Percentiles rank a stretch among this genome's conserved stretches.
phyloP scores from a whole-genome alignment of 768 basidiomycete genomes.

The Podaxis sp. region DNA sequence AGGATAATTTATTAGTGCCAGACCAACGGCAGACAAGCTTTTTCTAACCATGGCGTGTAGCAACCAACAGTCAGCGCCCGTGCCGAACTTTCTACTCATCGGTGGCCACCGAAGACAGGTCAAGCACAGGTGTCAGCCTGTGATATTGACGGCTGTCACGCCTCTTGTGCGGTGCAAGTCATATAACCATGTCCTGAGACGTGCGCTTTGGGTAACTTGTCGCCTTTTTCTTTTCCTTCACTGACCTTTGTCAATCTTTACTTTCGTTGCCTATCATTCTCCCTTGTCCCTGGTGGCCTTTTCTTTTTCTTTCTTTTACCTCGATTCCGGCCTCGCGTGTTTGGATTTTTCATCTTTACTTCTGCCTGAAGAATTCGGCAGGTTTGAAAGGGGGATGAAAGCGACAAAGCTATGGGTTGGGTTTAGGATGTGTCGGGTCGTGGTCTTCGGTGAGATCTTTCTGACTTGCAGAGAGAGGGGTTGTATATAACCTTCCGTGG shows the following conservation, averaged over 20 bases:
- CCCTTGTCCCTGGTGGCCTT: slow-evolving; percentile 19
- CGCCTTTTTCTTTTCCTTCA: slow-evolving; percentile 10
- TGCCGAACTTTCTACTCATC: neutral
- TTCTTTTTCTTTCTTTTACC: slow-evolving; percentile 14
- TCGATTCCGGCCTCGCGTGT: slow-evolving; percentile 11
- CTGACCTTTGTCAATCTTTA: slow-evolving; percentile 17
- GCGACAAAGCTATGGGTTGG: slow-evolving; percentile 19
- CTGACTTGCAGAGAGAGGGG: neutral
- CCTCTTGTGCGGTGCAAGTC: neutral
- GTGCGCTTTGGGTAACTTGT: slow-evolving; percentile 19
- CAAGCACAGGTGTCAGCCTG: neutral
- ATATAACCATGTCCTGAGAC: neutral
- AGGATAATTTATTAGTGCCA: neutral
- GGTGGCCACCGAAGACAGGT: neutral
- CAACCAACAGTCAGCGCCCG: slow-evolving; percentile 7
- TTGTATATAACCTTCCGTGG: neutral
- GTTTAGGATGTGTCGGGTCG: slow-evolving; percentile 28
- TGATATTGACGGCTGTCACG: neutral
- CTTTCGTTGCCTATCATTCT: slow-evolving; percentile 26
- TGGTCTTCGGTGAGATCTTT: slow-evolving; percentile 28
- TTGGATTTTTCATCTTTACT: neutral
- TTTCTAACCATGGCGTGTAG: neutral
- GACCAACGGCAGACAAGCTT: neutral
- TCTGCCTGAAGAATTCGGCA: neutral
- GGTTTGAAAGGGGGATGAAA: slow-evolving; percentile 16